phyloP scores from a whole-genome alignment of 1,284 basidiomycete species.

The Ustilago loliicola region DNA sequence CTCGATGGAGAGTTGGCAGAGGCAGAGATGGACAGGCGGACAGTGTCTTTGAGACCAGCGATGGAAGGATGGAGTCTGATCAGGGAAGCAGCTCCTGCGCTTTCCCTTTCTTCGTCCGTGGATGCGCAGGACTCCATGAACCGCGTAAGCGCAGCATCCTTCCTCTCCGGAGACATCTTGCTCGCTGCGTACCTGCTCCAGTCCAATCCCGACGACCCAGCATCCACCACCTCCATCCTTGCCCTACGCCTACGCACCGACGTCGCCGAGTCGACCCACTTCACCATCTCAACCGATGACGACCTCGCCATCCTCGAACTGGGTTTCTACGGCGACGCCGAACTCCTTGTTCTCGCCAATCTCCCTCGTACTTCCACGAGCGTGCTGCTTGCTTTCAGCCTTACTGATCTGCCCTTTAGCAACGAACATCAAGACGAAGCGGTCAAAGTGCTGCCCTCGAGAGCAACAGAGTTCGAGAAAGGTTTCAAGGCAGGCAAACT shows the following conservation, averaged over 20 bases:
- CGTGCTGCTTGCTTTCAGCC: slow-evolving; percentile 19
- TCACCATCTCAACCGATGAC: slow-evolving; percentile 1
- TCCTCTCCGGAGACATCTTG: slow-evolving; percentile 6
- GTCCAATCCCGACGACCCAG: not conserved
- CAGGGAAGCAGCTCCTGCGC: slow-evolving; percentile 16
- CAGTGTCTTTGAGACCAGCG: not conserved
- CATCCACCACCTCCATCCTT: slow-evolving; percentile 6
- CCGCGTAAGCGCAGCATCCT: slow-evolving; percentile 15
- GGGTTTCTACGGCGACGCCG: slow-evolving; percentile 29
- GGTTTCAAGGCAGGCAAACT: slow-evolving; percentile 26
- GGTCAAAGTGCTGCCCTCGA: slow-evolving; percentile 3
- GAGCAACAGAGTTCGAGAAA: slow-evolving; percentile 34
- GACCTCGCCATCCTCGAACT: slow-evolving; percentile 27
- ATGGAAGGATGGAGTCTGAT: not conserved
- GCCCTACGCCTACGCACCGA: slow-evolving; percentile 9
- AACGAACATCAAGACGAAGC: not conserved
- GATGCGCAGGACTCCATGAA: not conserved
- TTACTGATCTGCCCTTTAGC: slow-evolving; percentile 19
- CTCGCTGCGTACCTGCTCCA: slow-evolving; percentile 16
- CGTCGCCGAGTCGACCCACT: not conserved
- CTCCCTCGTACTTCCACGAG: slow-evolving; percentile 9
- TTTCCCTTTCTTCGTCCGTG: slow-evolving; percentile 19
- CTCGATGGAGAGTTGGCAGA: slow-evolving; percentile 18
- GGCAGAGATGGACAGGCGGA: not conserved
- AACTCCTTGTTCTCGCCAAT: slow-evolving; percentile 30